Conservation (phyloP, 768 basidiomycete genomes). For the Favolaschia claudopus region DNA sequence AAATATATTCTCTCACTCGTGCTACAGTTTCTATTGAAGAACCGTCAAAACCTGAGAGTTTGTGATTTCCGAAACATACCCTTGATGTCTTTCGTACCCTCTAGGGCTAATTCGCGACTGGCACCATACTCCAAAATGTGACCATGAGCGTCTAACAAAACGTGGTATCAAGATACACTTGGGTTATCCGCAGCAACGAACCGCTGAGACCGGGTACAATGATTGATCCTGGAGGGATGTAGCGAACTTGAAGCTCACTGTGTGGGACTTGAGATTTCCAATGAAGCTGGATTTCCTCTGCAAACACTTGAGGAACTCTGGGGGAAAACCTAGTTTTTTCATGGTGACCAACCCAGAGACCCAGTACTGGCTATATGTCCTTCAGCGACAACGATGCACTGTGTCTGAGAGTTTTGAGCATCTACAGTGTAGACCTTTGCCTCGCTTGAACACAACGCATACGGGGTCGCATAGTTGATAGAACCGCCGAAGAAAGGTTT, state of each 20-base stretch:
- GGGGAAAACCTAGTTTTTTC: no score
- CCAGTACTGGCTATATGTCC: conserved; percentile 62
- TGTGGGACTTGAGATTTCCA: conserved; percentile 41
- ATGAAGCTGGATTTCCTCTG: conserved; percentile 52
- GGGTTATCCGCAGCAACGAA: conserved; percentile 39
- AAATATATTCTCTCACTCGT: conserved; percentile 67
- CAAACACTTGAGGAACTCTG: no score
- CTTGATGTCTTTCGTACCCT: conserved; percentile 63
- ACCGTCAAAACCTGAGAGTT: background rate
- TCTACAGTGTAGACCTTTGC: conserved; percentile 76
- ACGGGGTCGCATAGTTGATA: conserved; percentile 32
- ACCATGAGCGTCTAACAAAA: conserved; percentile 76
- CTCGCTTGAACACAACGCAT: conserved; percentile 69
- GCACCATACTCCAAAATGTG: conserved; percentile 85
- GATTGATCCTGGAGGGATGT: conserved; percentile 62
- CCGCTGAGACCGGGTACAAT: conserved; percentile 79
- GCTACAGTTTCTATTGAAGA: conserved; percentile 62
- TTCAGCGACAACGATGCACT: conserved; percentile 70
- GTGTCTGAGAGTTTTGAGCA: conserved; percentile 51
- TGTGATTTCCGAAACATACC: conserved; percentile 45
- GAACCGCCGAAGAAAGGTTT: background rate
- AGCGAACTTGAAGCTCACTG: conserved; percentile 47
- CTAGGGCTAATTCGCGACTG: conserved; percentile 67
- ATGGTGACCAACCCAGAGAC: conserved; percentile 58
- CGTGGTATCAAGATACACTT: conserved; percentile 10